Evolutionary conservation across 2,329 filamentous ascomycete genomes (phyloP), one percentile per base, ranked within the genome.

Genomic region (Diplodia scrobiculata): DNA sequence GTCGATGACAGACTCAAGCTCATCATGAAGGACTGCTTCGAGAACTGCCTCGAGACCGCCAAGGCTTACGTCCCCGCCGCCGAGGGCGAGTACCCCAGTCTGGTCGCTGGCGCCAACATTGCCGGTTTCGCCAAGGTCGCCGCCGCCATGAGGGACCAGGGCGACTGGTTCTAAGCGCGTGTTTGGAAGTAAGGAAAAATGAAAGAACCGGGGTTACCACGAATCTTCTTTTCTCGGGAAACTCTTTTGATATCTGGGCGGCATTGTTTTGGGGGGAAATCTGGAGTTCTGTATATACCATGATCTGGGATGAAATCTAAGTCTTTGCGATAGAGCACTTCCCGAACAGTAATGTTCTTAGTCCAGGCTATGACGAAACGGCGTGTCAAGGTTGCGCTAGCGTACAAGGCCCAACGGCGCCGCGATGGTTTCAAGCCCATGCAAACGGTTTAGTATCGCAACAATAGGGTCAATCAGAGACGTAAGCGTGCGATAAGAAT

Each of bases 51-150:
- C 62, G 83, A 89, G 79, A 97, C 93, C 1, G 92, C 94, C 69
- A 90, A 93, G 86, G 87, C 92, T 82, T 98, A 95, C 79, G 89
- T 95, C 72, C 84, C 87, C 70, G 83, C 87, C 65, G 84, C 84
- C 71, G 92, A 96, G 77, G 92, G 89, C 73, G 91, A 94, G 82
- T 87, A 95, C 73, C 95, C 95, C 72, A 92, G 88, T 72, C 84
- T 98, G 76, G 92, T 98, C 48, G 92, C 92, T 67, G 95, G 95
- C 73, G 91, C 89, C 84, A 98, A 98, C 83, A 97, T 99, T 82
- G 95, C 95, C 68, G 95, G 95, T 67, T 98, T 97, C 84, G 89
- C 90, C 81, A 99, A 98, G 89, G 94, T 98, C 65, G 93, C 89
- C 63, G 86, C 87, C 73, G 94, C 95, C 75, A 98, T 98, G 94